Base-by-base conservation (phyloP, 1,139 yeast genomes). In the Arxiozyma slooffiae region DNA sequence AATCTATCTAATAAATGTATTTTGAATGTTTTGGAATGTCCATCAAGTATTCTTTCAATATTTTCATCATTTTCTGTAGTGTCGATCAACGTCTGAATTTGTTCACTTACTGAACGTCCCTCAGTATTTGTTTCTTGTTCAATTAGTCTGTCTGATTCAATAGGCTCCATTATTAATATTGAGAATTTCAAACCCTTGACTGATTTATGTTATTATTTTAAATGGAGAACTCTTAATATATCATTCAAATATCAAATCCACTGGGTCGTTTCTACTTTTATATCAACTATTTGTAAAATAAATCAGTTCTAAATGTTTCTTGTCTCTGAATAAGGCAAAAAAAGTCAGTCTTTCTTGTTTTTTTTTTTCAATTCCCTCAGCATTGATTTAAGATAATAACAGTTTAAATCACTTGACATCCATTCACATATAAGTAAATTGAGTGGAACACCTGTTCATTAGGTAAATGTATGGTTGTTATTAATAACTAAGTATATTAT, bases 21-120 rank as follows among this genome's bases (percentile, higher is more conserved):
- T 37, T 44, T 50, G 16, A 41, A 36, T 16, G 40, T 39, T 23
- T 46, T 51, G 50, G 56, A 55, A 38, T 38, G 46, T 4, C 48
- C 54, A 26, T 55, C 57, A 4, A 58, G 50, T 17, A 53, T 54
- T 26, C 56, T 49, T 24, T 57, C 57, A 8, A 51, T 43, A n/a
- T 53, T 55, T 18, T 46, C 48, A 21, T 41, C 50, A 21, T 20
- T 34, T 14, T 22, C 22, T n/a, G 37, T 14, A 30, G 16, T 11
- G 4, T 16, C 14, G 14, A n/a, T 9, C 14, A n/a, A 30, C 36
- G n/a, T 30, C 14, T 4, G 16, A 30, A n/a, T 4, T 30, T n/a
- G 11, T 30, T 11, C 36, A 30, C n/a, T 11, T 4, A 30, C 5
- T 14, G n/a, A 14, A 14, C 14, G 2, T 30, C 36, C 14, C n/a